Evolutionary conservation across 176 grass and related monocot species (phyloP), one percentile per base, ranked within the genome.

Genomic region (Alloteropsis semialata): DNA sequence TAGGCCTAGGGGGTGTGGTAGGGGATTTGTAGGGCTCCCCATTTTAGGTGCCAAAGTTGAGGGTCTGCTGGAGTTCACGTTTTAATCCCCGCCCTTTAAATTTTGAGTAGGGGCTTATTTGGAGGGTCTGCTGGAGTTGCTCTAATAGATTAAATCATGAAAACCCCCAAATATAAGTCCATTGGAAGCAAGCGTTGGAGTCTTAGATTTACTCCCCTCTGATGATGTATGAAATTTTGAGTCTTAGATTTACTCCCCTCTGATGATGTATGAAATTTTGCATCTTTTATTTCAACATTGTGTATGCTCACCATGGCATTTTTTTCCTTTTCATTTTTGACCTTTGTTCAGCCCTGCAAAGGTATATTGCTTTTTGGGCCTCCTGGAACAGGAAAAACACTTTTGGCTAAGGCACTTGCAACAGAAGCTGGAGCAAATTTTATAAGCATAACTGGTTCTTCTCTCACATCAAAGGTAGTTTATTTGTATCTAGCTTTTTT

Each of bases 401-500:
- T 98, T 82, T 82, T 98, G 70, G 95, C 95, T 67, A 98, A 98
- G 84, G 95, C 95, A 84, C 95, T 98, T 72, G 92, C 95, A 77
- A 98, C 95, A 61, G 95, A 95, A 94, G 88, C 95, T 86, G 95
- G 92, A 87, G 90, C 95, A 82, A 97, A 94, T 84, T 97, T 97
- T 89, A 91, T 97, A 51, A 95, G 87, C 79, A 88, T 98, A 72
- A 95, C 92, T 55, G 90, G 90, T 87, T 98, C 95, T 57, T 87
- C 90, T 75, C 88, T 98, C 54, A 95, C 88, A 81, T 98, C 95
- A 62, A 98, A 98, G 92, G 95, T 94, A 82, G 25, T 86, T 50
- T 76, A 45, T 53, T 63, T 63, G 30, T 41, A 21, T 75, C 10
- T 48, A 41, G 36, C 17, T 55, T 6, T 34, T 24, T 25, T 62